phyloP scores from a whole-genome alignment of 108 stramenopile genomes.

The Seminavis robusta region DNA sequence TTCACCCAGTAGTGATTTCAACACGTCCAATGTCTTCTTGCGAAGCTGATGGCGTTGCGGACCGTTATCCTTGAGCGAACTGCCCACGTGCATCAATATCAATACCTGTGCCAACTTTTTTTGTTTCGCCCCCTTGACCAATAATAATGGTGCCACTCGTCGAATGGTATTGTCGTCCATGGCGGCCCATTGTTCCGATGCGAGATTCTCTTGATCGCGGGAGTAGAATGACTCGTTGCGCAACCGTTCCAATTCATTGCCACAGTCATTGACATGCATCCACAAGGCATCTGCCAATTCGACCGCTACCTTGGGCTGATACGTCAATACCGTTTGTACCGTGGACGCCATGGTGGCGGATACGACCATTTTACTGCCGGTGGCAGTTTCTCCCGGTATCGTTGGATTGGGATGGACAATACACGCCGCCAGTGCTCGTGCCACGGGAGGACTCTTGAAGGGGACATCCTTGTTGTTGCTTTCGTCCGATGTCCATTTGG shows the following conservation, averaged over 20 bases:
- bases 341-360: slow-evolving; percentile 34
- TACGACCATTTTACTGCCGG: neutral
- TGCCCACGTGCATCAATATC: slow-evolving; percentile 62
- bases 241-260: slow-evolving; percentile 15
- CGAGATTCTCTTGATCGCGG: slow-evolving; percentile 18
- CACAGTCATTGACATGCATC: slow-evolving; percentile 43
- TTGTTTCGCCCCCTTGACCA: slow-evolving; percentile 17
- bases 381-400: neutral
- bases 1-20: neutral
- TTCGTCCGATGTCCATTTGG: slow-evolving; percentile 37
- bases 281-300: slow-evolving; percentile 49
- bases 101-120: slow-evolving; percentile 34
- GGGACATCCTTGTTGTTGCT: slow-evolving; percentile 25
- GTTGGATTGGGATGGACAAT: slow-evolving; percentile 41
- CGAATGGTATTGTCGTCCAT: slow-evolving; percentile 51
- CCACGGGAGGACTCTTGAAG: slow-evolving; percentile 28
- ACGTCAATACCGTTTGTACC: slow-evolving; percentile 49
- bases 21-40: neutral
- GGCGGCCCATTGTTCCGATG: neutral
- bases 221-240: slow-evolving; percentile 29
- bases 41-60: slow-evolving; percentile 25
- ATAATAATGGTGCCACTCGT: slow-evolving; percentile 29
- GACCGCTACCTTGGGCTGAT: slow-evolving; percentile 38
- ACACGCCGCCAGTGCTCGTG: slow-evolving; percentile 54
- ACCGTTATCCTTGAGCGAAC: slow-evolving; percentile 20